A percentile compares a stretch with the other conserved stretches of the same genome.
These are phyloP conservation scores for Allium sativum DNA, from an alignment of 106 monocot genomes.

Conservation along the genomic window DNA sequence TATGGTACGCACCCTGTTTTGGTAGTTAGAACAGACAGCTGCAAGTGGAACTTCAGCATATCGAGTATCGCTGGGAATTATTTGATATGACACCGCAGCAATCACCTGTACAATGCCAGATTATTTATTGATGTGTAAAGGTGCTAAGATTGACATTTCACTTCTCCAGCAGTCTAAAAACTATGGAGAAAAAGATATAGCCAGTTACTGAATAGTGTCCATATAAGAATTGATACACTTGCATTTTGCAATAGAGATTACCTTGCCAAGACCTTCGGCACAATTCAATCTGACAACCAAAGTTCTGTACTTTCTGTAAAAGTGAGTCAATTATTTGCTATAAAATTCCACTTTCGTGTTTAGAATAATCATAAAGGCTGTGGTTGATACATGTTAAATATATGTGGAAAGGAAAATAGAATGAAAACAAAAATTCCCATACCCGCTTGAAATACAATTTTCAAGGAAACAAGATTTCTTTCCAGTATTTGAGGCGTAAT, in stretches of 20 bases:
- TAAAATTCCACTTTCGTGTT: background rate
- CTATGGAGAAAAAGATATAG: background rate
- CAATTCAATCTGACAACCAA: conserved; percentile 30
- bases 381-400: too few relatives aligned
- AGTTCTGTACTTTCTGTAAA: conserved; percentile 48
- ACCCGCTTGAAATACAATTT: conserved; percentile 49
- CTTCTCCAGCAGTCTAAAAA: background rate
- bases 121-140: background rate
- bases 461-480: conserved; percentile 45
- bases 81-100: conserved; percentile 76
- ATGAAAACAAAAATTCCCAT: background rate
- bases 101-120: conserved; percentile 39
- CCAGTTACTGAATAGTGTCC: background rate
- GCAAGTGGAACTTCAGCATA: conserved; percentile 86
- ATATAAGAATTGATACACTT: background rate
- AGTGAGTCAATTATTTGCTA: background rate
- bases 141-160: background rate
- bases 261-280: conserved; percentile 22
- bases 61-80: conserved; percentile 48
- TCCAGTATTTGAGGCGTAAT: conserved; percentile 64
- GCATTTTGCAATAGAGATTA: conserved; percentile 13
- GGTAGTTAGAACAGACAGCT: conserved; percentile 45
- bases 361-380: too few relatives aligned
- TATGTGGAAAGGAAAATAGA: too few relatives aligned
- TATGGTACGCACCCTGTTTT: conserved; percentile 32